Conservation (phyloP, 805 yeast genomes). For the Metschnikowia continentalis region DNA sequence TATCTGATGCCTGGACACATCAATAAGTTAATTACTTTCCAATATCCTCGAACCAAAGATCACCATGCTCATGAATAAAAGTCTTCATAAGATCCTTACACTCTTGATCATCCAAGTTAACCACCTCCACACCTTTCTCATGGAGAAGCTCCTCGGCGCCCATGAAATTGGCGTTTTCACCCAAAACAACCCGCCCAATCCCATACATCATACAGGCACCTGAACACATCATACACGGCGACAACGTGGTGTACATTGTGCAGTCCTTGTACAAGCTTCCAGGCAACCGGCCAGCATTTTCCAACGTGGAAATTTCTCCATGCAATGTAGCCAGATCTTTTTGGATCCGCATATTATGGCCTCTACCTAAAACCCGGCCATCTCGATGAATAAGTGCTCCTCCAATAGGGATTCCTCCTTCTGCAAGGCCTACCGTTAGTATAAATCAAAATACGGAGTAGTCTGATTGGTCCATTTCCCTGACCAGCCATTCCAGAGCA, state of each 20-base stretch:
- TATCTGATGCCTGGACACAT: too few relatives aligned
- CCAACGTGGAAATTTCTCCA: constrained; percentile 88
- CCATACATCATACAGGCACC: constrained; percentile 92
- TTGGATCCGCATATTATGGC: constrained; percentile 89
- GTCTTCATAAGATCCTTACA: constrained; percentile 71
- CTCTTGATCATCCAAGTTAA: constrained; percentile 52
- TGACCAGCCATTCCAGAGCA: too few relatives aligned
- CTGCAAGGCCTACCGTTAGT: constrained; percentile 49
- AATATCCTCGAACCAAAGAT: constrained; percentile 78
- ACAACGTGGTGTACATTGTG: constrained; percentile 86
- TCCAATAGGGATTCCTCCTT: constrained; percentile 92
- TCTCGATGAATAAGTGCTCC: constrained; percentile 70
- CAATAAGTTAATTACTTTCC: constrained; percentile 36
- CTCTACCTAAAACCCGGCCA: constrained; percentile 79
- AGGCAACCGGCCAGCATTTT: constrained; percentile 84
- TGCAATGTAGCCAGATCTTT: constrained; percentile 80
- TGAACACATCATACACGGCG: constrained; percentile 94
- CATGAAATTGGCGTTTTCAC: constrained; percentile 76
- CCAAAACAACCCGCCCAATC: constrained; percentile 78
- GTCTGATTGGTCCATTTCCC: too few relatives aligned
- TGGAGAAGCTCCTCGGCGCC: constrained; percentile 80
- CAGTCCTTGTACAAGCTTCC: constrained; percentile 77
- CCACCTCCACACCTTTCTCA: constrained; percentile 67
- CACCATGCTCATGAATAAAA: constrained; percentile 75
- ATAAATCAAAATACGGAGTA: not conserved